Evolutionary conservation across 495 filamentous ascomycete genomes (phyloP).

Genomic region (Neurospora sp.): DNA sequence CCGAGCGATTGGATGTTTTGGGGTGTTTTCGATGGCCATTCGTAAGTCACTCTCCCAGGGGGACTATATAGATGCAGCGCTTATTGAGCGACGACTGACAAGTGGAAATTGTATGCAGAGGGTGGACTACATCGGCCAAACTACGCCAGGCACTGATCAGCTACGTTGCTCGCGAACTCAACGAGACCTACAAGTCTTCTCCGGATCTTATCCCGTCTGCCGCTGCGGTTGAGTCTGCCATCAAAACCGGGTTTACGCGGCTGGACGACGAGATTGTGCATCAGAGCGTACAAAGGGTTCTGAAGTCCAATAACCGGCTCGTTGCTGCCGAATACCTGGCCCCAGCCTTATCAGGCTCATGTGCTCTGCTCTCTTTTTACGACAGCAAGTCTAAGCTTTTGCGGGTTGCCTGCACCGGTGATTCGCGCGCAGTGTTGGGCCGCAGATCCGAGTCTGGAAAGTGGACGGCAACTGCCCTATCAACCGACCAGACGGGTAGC

Average conservation of each 20-base stretch:
- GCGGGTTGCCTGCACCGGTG: slow-evolving; percentile 86
- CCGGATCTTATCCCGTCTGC: slow-evolving; percentile 50
- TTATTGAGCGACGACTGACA: slow-evolving; percentile 14
- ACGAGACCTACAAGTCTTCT: slow-evolving; percentile 77
- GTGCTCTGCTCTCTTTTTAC: slow-evolving; percentile 93
- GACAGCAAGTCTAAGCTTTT: slow-evolving; percentile 74
- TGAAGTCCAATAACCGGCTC: slow-evolving; percentile 75
- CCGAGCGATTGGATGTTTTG: slow-evolving; percentile 98
- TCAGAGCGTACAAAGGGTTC: slow-evolving; percentile 75
- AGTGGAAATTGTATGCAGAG: slow-evolving; percentile 36
- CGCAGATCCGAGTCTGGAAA: slow-evolving; percentile 68
- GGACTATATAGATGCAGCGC: background rate
- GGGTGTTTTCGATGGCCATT: slow-evolving; percentile 97
- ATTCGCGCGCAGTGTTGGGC: slow-evolving; percentile 87
- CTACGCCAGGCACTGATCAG: slow-evolving; percentile 83
- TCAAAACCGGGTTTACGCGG: slow-evolving; percentile 81
- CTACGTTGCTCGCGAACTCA: slow-evolving; percentile 90
- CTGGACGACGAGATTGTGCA: slow-evolving; percentile 91
- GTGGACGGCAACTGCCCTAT: slow-evolving; percentile 84
- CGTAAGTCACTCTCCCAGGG: slow-evolving; percentile 42
- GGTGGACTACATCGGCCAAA: slow-evolving; percentile 97
- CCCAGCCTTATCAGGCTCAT: slow-evolving; percentile 89
- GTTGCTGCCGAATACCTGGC: slow-evolving; percentile 85
- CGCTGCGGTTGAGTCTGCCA: slow-evolving; percentile 76
- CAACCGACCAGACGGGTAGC: slow-evolving; percentile 83